phyloP scores from a whole-genome alignment of 352 stramenopile genomes.

The Phytophthora podocarpi region DNA sequence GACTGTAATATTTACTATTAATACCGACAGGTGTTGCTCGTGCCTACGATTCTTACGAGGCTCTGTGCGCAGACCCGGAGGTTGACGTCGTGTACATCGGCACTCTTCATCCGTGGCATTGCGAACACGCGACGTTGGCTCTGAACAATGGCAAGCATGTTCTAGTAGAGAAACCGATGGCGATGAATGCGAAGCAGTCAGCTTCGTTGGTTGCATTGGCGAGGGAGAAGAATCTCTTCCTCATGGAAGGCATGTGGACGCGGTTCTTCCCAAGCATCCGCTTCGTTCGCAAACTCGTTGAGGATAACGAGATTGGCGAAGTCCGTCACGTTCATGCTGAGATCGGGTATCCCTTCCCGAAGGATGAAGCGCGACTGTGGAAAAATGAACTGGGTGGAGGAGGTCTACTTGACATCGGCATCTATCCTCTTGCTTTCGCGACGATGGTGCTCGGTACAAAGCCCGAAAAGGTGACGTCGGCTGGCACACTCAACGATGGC shows the following conservation, averaged over 20 bases:
- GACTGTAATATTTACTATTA: too few relatives aligned
- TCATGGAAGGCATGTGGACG: constrained; percentile 90
- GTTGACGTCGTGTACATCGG: constrained; percentile 95
- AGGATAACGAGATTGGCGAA: constrained; percentile 60
- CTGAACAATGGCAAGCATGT: constrained; percentile 90
- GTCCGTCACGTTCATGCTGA: constrained; percentile 73
- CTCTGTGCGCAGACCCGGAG: constrained; percentile 72
- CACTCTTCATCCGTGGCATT: constrained; percentile 89
- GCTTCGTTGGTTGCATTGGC: constrained; percentile 69
- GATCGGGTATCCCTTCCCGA: constrained; percentile 71
- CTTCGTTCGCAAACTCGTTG: constrained; percentile 63
- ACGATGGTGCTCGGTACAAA: constrained; percentile 63
- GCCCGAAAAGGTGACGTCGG: constrained; percentile 47
- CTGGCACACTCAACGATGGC: constrained; percentile 27
- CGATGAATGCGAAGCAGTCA: constrained; percentile 84
- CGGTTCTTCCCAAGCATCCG: constrained; percentile 84
- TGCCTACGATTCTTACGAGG: constrained; percentile 89
- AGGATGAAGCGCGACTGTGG: constrained; percentile 60
- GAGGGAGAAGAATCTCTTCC: constrained; percentile 72
- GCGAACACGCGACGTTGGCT: constrained; percentile 73
- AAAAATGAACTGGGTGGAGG: constrained; percentile 71
- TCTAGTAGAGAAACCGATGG: constrained; percentile 94
- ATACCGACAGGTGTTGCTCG: too few relatives aligned
- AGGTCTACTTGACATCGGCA: constrained; percentile 74
- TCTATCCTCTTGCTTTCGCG: constrained; percentile 78